A percentile compares a stretch with the other conserved stretches of the same genome.
Evolutionary conservation across 805 yeast genomes (phyloP).

Genomic region (Pichia kluyveri): DNA sequence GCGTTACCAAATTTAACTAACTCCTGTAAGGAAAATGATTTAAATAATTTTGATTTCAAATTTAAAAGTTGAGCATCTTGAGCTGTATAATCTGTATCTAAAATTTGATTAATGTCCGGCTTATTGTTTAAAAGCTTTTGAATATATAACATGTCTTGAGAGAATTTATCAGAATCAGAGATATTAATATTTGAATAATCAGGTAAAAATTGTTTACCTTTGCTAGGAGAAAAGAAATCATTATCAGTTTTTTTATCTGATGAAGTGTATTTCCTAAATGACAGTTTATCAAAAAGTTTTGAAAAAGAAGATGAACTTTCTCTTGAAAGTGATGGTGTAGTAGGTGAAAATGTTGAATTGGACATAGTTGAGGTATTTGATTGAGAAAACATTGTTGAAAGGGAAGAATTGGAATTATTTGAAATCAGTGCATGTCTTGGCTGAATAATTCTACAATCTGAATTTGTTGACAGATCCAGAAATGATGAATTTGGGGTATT

Average conservation of each 20-base stretch:
- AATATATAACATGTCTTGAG: constrained; percentile 2
- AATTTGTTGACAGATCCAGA: neutral
- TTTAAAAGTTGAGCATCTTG: constrained; percentile 4
- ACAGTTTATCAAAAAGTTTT: constrained; percentile 4
- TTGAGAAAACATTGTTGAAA: constrained; percentile 2
- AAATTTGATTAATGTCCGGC: constrained; percentile 9
- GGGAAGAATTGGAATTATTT: neutral
- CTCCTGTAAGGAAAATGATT: constrained; percentile 24
- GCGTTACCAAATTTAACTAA: constrained; percentile 25
- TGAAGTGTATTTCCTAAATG: neutral
- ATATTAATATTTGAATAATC: neutral
- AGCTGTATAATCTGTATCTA: constrained; percentile 4
- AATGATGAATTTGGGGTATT: neutral
- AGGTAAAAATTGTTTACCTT: neutral
- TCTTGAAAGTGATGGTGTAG: neutral
- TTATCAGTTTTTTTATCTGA: neutral
- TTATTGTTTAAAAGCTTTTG: constrained; percentile 5
- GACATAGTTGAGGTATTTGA: neutral
- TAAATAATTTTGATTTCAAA: constrained; percentile 2
- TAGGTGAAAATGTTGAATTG: neutral
- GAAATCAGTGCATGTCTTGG: neutral
- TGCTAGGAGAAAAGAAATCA: too few species aligned
- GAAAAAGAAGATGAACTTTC: neutral
- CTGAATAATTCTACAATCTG: neutral
- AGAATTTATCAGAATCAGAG: constrained; percentile 1